phyloP scores from a whole-genome alignment of 495 filamentous ascomycete species.

The Lasiosphaeria ovina region DNA sequence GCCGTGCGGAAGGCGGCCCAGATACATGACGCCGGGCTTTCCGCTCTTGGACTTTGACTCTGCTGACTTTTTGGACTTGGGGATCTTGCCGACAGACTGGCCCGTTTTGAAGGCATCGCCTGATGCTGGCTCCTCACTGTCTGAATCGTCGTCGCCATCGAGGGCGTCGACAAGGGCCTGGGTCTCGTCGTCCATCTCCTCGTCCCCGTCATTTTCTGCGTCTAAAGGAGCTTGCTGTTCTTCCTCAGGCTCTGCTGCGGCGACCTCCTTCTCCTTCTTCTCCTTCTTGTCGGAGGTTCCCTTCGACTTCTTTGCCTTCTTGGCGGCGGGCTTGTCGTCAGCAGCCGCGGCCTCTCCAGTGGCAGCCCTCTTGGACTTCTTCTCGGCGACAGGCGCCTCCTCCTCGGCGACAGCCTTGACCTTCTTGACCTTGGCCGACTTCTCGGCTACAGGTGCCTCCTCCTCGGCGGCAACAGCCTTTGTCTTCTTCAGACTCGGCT shows the following conservation, averaged over 20 bases:
- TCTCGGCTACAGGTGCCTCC: background rate
- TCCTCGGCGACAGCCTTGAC: slow-evolving; percentile 25
- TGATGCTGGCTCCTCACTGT: slow-evolving; percentile 53
- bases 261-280: slow-evolving; percentile 29
- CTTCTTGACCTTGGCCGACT: slow-evolving; percentile 7
- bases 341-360: slow-evolving; percentile 7
- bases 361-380: background rate
- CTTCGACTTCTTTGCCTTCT: slow-evolving; percentile 34
- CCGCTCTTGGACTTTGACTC: slow-evolving; percentile 33
- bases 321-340: slow-evolving; percentile 13
- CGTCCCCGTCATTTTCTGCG: slow-evolving; percentile 26
- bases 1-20: slow-evolving; percentile 87
- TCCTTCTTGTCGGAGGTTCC: slow-evolving; percentile 23
- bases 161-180: slow-evolving; percentile 68
- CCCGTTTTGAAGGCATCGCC: slow-evolving; percentile 52
- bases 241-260: slow-evolving; percentile 28
- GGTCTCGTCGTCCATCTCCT: slow-evolving; percentile 44
- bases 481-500: slow-evolving; percentile 6
- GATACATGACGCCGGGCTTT: slow-evolving; percentile 77
- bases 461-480: slow-evolving; percentile 14
- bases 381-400: slow-evolving; percentile 14
- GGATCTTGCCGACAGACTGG: slow-evolving; percentile 59
- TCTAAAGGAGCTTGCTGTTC: slow-evolving; percentile 27
- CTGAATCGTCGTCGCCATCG: slow-evolving; percentile 70
- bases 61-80: slow-evolving; percentile 58